Conservation (phyloP, 163 green algal species). For the Chlamydomonas reinhardtii region DNA sequence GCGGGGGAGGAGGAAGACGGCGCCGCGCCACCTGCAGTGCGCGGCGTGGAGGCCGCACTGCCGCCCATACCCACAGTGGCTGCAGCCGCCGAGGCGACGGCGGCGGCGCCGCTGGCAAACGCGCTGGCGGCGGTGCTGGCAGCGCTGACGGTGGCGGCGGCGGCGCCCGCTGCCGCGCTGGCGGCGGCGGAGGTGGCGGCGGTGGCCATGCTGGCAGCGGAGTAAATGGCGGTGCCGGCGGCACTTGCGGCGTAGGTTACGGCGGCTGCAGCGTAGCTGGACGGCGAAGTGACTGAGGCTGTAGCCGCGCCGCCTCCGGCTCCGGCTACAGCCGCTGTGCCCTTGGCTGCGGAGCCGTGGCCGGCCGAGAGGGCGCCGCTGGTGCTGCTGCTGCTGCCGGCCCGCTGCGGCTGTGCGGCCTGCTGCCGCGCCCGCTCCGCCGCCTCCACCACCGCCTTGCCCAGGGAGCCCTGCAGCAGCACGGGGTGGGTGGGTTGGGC, state of each 20-base stretch:
- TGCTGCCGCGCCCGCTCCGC: background rate
- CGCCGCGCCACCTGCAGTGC: too few relatives aligned
- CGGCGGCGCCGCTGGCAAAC: too few relatives aligned
- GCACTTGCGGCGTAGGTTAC: background rate
- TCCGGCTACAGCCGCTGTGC: too few relatives aligned
- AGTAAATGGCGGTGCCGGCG: background rate
- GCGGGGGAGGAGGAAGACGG: too few relatives aligned
- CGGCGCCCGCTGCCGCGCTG: background rate
- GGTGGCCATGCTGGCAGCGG: background rate
- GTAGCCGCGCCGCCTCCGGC: too few relatives aligned
- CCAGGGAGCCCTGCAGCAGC: slow-evolving; percentile 8
- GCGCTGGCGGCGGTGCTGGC: background rate
- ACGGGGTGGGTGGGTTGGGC: too few relatives aligned
- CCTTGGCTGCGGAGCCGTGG: too few relatives aligned
- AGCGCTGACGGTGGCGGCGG: background rate
- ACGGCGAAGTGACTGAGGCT: background rate
- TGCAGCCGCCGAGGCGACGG: too few relatives aligned
- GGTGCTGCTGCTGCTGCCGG: background rate
- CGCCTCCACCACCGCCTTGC: background rate
- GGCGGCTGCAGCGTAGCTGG: background rate
- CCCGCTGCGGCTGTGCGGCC: background rate
- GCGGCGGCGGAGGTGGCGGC: background rate
- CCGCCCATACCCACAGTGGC: too few relatives aligned
- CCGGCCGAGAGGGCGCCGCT: too few relatives aligned
- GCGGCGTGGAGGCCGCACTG: too few relatives aligned